Conservation (phyloP, 768 basidiomycete genomes). For the Astraeus odoratus region DNA sequence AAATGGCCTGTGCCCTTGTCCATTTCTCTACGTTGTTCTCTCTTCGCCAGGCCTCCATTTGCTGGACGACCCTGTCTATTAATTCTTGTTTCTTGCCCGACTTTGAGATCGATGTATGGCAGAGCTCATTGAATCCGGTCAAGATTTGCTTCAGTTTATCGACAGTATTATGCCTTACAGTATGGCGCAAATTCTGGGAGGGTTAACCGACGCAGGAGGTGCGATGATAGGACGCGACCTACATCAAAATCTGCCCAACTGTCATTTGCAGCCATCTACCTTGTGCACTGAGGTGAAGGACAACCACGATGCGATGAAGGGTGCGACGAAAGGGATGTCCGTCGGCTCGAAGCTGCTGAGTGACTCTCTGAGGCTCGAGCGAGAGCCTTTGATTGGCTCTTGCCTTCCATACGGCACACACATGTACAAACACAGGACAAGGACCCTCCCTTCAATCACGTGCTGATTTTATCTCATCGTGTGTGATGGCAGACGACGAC, state of each 20-base stretch:
- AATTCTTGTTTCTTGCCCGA: conserved; percentile 85
- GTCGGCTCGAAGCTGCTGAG: conserved; percentile 5
- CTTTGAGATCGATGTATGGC: conserved; percentile 58
- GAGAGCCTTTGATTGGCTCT: conserved; percentile 9
- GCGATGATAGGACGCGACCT: conserved; percentile 16
- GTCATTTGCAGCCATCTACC: conserved; percentile 54
- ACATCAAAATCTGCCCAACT: conserved; percentile 75
- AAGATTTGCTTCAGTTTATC: conserved; percentile 82
- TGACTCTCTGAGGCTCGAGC: neutral
- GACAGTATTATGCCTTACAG: conserved; percentile 72
- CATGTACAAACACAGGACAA: conserved; percentile 25
- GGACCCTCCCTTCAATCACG: conserved; percentile 15
- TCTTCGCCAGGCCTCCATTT: conserved; percentile 56
- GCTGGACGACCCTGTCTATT: conserved; percentile 62
- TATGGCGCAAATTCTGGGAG: conserved; percentile 59
- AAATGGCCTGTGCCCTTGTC: conserved; percentile 58
- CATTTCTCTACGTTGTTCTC: conserved; percentile 56
- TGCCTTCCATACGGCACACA: conserved; percentile 22
- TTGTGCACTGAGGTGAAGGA: conserved; percentile 3
- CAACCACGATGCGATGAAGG: conserved; percentile 4
- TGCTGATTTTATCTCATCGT: conserved; percentile 18
- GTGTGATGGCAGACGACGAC: conserved; percentile 39
- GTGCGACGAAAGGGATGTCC: conserved; percentile 7
- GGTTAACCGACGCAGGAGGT: conserved; percentile 11
- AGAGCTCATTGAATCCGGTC: conserved; percentile 71